These are phyloP conservation scores for Meyerozyma carpophila DNA, from an alignment of 1,139 yeast genomes.

Conservation along the genomic window DNA sequence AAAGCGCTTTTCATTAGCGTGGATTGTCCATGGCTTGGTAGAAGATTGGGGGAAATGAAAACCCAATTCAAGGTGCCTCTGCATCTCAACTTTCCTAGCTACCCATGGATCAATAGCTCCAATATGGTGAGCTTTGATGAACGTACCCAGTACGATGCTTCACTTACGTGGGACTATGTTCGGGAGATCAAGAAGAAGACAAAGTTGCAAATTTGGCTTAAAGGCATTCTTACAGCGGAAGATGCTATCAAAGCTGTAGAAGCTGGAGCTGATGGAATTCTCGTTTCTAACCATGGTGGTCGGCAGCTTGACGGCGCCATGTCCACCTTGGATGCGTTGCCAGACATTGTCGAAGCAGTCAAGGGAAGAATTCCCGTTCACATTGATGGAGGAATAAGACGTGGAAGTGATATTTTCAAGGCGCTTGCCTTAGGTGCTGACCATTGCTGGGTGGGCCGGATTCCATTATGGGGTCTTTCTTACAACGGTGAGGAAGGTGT, in stretches of 20 bases:
- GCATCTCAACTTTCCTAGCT: conserved; percentile 1
- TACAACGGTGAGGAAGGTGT: conserved; percentile 6
- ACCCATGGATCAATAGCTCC: background rate
- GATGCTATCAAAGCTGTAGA: conserved; percentile 6
- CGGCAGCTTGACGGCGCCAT: conserved; percentile 7
- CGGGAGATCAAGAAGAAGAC: conserved; percentile 6
- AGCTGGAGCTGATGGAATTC: conserved; percentile 5
- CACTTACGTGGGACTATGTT: conserved; percentile 7
- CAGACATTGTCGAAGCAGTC: conserved; percentile 2
- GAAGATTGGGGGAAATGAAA: conserved; percentile 14
- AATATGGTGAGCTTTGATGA: conserved; percentile 4
- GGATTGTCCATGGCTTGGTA: conserved; percentile 13
- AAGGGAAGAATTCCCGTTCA: conserved; percentile 8
- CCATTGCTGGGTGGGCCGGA: background rate
- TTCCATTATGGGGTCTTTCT: conserved; percentile 8
- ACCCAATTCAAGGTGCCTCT: conserved; percentile 1
- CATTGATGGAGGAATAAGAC: conserved; percentile 12
- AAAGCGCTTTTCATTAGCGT: conserved; percentile 15
- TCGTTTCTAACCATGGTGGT: conserved; percentile 8
- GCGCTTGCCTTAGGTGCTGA: conserved; percentile 11
- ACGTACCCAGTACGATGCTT: conserved; percentile 11
- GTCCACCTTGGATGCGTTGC: conserved; percentile 6
- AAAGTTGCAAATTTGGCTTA: conserved; percentile 5
- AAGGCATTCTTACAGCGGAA: conserved; percentile 6
- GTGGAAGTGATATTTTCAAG: conserved; percentile 12